Conservation (phyloP, 2,329 filamentous ascomycete species). For the Cordyceps militaris region DNA sequence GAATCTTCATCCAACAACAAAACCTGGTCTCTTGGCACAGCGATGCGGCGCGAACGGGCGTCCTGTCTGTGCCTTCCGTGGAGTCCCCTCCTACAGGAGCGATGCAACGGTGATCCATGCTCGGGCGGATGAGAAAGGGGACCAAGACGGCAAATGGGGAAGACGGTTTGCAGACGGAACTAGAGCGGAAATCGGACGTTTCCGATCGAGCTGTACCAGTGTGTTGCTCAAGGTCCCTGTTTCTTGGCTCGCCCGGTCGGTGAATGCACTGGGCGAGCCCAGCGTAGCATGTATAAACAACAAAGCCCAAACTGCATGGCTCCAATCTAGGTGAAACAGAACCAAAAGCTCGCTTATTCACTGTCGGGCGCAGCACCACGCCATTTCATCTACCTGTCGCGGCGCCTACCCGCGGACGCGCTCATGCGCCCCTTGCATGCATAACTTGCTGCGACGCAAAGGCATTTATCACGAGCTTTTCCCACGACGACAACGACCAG, state of each 20-base stretch:
- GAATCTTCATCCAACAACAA: too few relatives aligned
- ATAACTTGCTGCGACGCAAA: not conserved
- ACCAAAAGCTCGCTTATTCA: not conserved
- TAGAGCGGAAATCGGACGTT: not conserved
- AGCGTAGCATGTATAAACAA: not conserved
- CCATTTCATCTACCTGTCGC: not conserved
- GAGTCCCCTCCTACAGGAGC: not conserved
- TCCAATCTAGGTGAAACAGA: not conserved
- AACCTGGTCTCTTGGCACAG: not conserved
- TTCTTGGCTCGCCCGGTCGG: too few relatives aligned
- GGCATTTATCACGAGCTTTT: not conserved
- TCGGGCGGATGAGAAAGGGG: not conserved
- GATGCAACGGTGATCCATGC: not conserved
- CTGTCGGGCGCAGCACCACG: not conserved
- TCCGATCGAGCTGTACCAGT: not conserved
- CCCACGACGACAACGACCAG: not conserved
- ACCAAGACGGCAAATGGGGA: not conserved
- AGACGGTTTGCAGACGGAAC: not conserved
- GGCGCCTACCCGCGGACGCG: not conserved
- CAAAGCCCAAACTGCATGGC: not conserved
- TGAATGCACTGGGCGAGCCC: not conserved
- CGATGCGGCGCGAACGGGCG: not conserved
- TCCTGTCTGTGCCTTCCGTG: not conserved
- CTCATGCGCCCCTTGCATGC: not conserved
- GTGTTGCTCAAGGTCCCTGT: not conserved